Evolutionary conservation across 208 protist genomes (phyloP).

Genomic region (Trypanosoma caninum): DNA sequence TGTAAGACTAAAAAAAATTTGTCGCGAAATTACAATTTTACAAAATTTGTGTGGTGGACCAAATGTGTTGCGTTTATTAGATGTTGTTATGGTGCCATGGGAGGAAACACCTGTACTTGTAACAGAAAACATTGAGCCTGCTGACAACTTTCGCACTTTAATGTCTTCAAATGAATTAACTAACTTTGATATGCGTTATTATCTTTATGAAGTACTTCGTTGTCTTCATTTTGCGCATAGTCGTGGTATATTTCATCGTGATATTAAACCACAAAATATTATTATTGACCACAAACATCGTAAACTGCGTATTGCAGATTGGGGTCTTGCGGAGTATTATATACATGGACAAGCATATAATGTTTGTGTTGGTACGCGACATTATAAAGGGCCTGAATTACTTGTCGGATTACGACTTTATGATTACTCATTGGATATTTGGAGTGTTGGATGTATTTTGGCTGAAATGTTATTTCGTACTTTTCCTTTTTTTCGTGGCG

Average conservation of each 20-base stretch:
- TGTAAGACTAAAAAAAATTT: constrained; percentile 99
- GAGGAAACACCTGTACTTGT: constrained; percentile 97
- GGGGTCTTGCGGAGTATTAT: constrained; percentile 99
- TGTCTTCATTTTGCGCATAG: constrained; percentile 96
- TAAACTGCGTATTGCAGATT: constrained; percentile 97
- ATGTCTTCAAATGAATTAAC: constrained; percentile 92
- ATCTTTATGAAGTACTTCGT: constrained; percentile 97
- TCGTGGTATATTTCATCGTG: constrained; percentile 99
- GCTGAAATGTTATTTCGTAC: constrained; percentile 98
- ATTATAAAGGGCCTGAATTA: constrained; percentile 99
- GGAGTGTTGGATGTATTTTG: constrained; percentile 98
- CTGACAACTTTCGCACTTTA: constrained; percentile 93
- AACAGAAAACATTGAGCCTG: constrained; percentile 98
- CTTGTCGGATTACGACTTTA: constrained; percentile 98
- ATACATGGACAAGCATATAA: constrained; percentile 97
- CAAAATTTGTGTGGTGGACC: constrained; percentile 97
- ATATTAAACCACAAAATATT: constrained; percentile 99
- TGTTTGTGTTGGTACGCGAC: constrained; percentile 98
- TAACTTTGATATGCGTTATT: constrained; percentile 98
- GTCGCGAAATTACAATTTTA: constrained; percentile 98
- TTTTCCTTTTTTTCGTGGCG: constrained; percentile 98
- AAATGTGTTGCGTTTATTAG: constrained; percentile 98
- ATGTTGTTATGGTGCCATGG: constrained; percentile 95
- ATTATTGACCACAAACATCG: constrained; percentile 98
- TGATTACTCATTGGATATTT: constrained; percentile 99